Evolutionary conservation across 441 rosid genomes (phyloP), one percentile per base, ranked within the genome.

Genomic region (Francoa sonchifolia): DNA sequence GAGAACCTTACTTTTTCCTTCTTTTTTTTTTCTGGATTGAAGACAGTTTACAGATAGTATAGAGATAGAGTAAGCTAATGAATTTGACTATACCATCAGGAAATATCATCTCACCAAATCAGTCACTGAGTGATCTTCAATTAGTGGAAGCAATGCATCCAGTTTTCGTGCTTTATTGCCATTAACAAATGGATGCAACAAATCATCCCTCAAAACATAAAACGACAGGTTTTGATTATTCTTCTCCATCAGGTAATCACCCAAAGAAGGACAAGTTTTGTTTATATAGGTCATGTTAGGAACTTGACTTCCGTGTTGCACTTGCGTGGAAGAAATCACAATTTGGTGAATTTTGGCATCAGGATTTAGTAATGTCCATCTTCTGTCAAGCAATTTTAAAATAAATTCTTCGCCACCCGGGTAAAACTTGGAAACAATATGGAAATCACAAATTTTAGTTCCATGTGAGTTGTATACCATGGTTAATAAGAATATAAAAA

Each of bases 101-200:
- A 32, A 29, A 48, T 44, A 41, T 8, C 35, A 31, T 35, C 88
- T 80, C 50, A 88, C 97, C 92, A 81, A 71, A 60, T 84, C 94
- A 19, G 97, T 82, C 10, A 84, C 76, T 0, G 57, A 52, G 48
- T 68, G 66, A 58, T 74, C 72, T 42, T 57, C 52, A 23, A 89
- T 63, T 32, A 84, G 76, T 19, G 84, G 92, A 50, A 89, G 55
- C 50, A 89, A 39, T 9, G 72, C 95, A 44, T 89, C 97, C 29
- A 84, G 65, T 65, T 89, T 89, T 60, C 97, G 77, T 6, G 92
- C 92, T 61, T 89, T 84, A 57, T 84, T 89, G 50, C 95, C 95
- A 61, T 82, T 84, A 11, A 84, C 72, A 43, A 79, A 65, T n/a
- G 97, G 95, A 60, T 82, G 95, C 63, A 82, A 61, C 58, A 89